Evolutionary conservation across 2,329 filamentous ascomycete species (phyloP).

Genomic region (Epicoccum sorghinum): DNA sequence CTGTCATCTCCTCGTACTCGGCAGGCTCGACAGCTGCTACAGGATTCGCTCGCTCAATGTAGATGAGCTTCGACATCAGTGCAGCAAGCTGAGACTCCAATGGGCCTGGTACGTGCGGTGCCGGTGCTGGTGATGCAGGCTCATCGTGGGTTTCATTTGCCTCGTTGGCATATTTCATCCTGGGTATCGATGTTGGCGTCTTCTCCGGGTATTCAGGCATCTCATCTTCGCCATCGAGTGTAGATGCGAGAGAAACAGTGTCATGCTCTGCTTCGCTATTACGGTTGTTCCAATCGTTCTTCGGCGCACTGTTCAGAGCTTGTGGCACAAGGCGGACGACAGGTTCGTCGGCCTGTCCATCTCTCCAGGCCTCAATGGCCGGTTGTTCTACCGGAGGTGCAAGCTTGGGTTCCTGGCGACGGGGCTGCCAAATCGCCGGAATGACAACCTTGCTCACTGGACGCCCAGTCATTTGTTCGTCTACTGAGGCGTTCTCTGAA

Average conservation of each 20-base stretch:
- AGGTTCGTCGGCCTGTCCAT: slow-evolving; percentile 6
- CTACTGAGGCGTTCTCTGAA: slow-evolving; percentile 37
- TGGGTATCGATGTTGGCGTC: slow-evolving; percentile 31
- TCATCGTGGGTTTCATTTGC: slow-evolving; percentile 24
- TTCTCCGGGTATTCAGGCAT: slow-evolving; percentile 36
- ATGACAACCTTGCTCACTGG: slow-evolving; percentile 24
- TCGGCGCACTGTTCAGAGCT: slow-evolving; percentile 22
- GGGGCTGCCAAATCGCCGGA: slow-evolving; percentile 38
- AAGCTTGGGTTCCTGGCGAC: slow-evolving; percentile 18
- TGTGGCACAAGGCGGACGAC: slow-evolving; percentile 20
- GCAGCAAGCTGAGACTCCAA: slow-evolving; percentile 45
- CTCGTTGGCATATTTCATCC: slow-evolving; percentile 14
- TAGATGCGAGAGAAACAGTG: slow-evolving; percentile 40
- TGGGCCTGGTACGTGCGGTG: slow-evolving; percentile 41
- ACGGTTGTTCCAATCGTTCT: slow-evolving; percentile 2
- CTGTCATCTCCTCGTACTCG: slow-evolving; percentile 44
- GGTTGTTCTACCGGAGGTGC: slow-evolving; percentile 1
- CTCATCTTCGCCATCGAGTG: slow-evolving; percentile 40
- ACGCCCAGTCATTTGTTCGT: slow-evolving; percentile 27
- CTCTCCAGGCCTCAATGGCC: slow-evolving; percentile 24
- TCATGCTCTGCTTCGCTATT: slow-evolving; percentile 32
- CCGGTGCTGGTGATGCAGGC: slow-evolving; percentile 23
- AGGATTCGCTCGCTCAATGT: slow-evolving; percentile 44
- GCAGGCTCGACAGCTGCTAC: slow-evolving; percentile 44
- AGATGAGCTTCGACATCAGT: slow-evolving; percentile 47